These are phyloP conservation scores for Alternaria arbusti DNA, from an alignment of 2,329 filamentous ascomycete genomes.

Conservation along the genomic window DNA sequence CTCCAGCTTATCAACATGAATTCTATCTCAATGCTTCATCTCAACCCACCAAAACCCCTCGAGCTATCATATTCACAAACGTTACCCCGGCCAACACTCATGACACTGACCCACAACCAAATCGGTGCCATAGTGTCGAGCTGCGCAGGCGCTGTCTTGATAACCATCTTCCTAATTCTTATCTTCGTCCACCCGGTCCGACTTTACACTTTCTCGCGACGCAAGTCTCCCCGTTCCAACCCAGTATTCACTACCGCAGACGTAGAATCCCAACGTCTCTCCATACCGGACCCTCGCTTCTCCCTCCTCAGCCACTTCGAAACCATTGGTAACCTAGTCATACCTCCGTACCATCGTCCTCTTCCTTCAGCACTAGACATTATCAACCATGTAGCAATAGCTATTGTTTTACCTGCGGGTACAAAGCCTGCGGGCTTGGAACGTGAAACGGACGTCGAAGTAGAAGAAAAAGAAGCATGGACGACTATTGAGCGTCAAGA, in stretches of 20 bases:
- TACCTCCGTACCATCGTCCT: neutral
- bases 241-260: neutral
- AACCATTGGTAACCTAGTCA: neutral
- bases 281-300: neutral
- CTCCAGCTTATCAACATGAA: neutral
- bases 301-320: neutral
- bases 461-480: fast-evolving
- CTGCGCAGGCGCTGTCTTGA: neutral
- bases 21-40: neutral
- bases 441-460: fast-evolving
- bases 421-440: neutral
- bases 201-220: neutral
- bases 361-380: neutral
- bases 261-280: neutral
- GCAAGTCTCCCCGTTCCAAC: neutral
- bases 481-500: neutral
- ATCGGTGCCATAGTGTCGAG: neutral
- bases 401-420: neutral
- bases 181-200: neutral
- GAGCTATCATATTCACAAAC: neutral
- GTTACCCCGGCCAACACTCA: neutral
- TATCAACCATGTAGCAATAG: neutral
- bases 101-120: neutral
- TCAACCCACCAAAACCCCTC: neutral
- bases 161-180: neutral